Base-by-base conservation (phyloP, 805 yeast genomes). In the Saturnispora dispora region DNA sequence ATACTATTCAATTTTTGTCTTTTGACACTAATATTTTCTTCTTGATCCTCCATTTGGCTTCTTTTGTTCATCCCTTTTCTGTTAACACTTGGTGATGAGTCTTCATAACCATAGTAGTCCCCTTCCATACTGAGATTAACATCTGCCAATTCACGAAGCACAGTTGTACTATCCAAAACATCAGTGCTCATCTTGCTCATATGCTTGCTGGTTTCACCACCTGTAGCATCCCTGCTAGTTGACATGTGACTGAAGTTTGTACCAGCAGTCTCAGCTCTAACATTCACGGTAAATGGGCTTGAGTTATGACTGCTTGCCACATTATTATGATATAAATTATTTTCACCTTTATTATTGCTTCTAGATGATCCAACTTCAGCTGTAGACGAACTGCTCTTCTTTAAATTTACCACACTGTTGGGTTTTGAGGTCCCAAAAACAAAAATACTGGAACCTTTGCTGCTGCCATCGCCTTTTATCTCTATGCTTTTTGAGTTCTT, bases 201-300 rank as follows among this genome's bases (percentile, higher is more conserved):
- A 39, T 37, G 43, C 32, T 48, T 48, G 13, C 41, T 36, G 6
- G 51, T 42, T 4, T 43, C 47, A 3, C 51, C 47, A 10, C 51
- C 51, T 3, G 46, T 42, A 17, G 43, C 51, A 35, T 42, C 47
- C 13, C 43, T 43, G 20, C 44, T 43, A 28, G 13, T 25, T n/a
- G 43, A 42, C 25, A 48, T 33, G 17, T 48, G 44, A 22, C 43
- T 25, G 5, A 48, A 43, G 8, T 48, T 42, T n/a, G 51, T 42
- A 17, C 47, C 51, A 1, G 46, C 51, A 3, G 51, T 48, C 20
- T 48, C 51, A n/a, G 39, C 47, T 42, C 47, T 42, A 17, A 15
- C 43, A 30, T 48, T 46, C 4, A 23, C 51, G 9, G 51, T 48
- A 9, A 43, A 43, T 28, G 51, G 51, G 4, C 32, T 40, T 28